Percentiles rank a stretch among this genome's conserved stretches.
phyloP scores from a whole-genome alignment of 306 rosid genomes.

The Lathyrus aphaca region DNA sequence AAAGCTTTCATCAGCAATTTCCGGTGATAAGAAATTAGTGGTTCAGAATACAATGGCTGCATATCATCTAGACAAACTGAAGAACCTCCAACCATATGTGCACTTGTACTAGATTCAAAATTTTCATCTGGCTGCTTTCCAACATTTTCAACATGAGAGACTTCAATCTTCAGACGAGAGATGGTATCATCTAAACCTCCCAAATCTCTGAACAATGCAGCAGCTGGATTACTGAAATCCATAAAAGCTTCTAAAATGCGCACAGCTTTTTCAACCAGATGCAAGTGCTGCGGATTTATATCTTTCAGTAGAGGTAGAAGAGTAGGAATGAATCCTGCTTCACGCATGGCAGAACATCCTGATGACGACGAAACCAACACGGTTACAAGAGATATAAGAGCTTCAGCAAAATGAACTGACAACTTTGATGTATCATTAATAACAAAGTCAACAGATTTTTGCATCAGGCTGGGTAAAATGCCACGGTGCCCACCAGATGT shows the following conservation, averaged over 20 bases:
- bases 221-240: constrained; percentile 98
- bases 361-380: constrained; percentile 94
- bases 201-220: constrained; percentile 92
- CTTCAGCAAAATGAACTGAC: constrained; percentile 89
- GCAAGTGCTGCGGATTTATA: constrained; percentile 84
- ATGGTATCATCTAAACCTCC: constrained; percentile 97
- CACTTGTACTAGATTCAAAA: constrained; percentile 56
- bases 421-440: constrained; percentile 66
- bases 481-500: constrained; percentile 99
- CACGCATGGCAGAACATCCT: constrained; percentile 94
- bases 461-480: constrained; percentile 93
- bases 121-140: constrained; percentile 67
- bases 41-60: constrained; percentile 82
- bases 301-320: constrained; percentile 93
- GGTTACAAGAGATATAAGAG: constrained; percentile 84
- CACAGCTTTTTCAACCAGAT: constrained; percentile 91
- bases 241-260: constrained; percentile 94
- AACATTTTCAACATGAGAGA: constrained; percentile 75
- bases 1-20: constrained; percentile 86
- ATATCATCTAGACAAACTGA: constrained; percentile 65
- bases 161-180: constrained; percentile 86
- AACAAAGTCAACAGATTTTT: constrained; percentile 84
- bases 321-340: constrained; percentile 96
- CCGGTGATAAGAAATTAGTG: constrained; percentile 77
- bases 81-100: constrained; percentile 51